A percentile compares a stretch with the other conserved stretches of the same genome.
Evolutionary conservation across 176 grass and related monocot genomes (phyloP).

Genomic region (Hyparrhenia diplandra): DNA sequence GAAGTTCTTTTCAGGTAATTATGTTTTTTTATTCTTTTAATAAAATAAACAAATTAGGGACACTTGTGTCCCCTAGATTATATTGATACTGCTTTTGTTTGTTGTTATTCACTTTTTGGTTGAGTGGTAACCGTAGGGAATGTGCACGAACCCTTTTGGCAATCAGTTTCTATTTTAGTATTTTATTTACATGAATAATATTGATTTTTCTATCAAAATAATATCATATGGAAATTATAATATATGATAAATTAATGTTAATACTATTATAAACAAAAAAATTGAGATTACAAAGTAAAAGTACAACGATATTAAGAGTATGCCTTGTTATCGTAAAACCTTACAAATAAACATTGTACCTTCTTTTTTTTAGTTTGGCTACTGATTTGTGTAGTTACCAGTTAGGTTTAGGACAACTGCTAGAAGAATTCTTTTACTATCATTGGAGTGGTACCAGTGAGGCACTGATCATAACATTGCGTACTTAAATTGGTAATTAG

Average conservation of each 20-base stretch:
- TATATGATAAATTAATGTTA: neutral
- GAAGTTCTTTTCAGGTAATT: slow-evolving; percentile 81
- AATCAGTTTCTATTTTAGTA: neutral
- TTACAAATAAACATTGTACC: neutral
- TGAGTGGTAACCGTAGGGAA: neutral
- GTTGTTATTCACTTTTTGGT: slow-evolving; percentile 5
- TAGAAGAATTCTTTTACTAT: neutral
- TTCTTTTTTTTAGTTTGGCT: neutral
- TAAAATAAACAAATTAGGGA: neutral
- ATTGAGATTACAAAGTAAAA: neutral
- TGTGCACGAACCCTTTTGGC: neutral
- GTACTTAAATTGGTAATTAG: neutral
- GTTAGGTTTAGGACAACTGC: neutral
- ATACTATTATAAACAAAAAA: neutral
- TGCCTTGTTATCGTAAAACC: neutral
- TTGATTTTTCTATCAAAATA: neutral
- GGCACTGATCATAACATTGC: neutral
- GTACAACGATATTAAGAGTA: neutral
- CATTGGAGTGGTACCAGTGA: neutral
- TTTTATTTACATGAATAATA: neutral
- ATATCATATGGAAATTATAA: neutral
- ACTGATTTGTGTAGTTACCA: neutral
- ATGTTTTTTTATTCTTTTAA: neutral
- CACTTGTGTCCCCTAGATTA: neutral
- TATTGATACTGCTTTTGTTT: neutral